Base-by-base conservation (phyloP, 805 yeast species). In the Candida mattraensis region DNA sequence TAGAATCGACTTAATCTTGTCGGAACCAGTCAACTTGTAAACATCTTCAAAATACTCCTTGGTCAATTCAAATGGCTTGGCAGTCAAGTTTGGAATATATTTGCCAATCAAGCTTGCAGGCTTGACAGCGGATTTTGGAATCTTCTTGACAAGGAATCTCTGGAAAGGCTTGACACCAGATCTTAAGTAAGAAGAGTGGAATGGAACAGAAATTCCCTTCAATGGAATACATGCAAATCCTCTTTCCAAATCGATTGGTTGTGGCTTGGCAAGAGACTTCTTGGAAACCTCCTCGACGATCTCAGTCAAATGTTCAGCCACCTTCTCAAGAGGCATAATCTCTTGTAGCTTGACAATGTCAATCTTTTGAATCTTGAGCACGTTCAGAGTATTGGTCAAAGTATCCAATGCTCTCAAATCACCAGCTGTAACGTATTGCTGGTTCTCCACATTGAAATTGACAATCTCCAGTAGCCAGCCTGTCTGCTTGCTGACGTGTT, bases 111-210 rank as follows among this genome's bases (percentile, higher is more conserved):
- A 76, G 64, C 87, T 87, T 44, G 93, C 83, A 43, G 96, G 95
- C 72, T 91, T 91, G 49, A 93, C 93, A 31, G 96, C 94, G 54
- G 87, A 85, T 71, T 84, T 87, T 47, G 95, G 83, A 58, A 93
- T 84, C 78, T 93, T 91, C 83, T 88, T 93, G 63, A 82, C 81
- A 72, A 93, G 76, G 83, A 93, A 93, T 70, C 88, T 86, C 76
- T 91, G 89, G 87, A 93, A 93, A 56, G 99, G 99, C 69, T 89
- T 91, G 42, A 93, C 99, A 69, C 99, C 99, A 39, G 93, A 86
- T 76, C 91, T 84, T 71, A 93, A 76, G 72, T 94, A 93, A n/a
- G 96, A 83, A 18, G 97, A 88, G 70, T 93, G 99, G 97, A 93
- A 93, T 46, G 99, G 99, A 61, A 93, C 99, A n/a, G 96, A 87